Conservation (phyloP, 805 yeast species). For the Starmerella apicola region DNA sequence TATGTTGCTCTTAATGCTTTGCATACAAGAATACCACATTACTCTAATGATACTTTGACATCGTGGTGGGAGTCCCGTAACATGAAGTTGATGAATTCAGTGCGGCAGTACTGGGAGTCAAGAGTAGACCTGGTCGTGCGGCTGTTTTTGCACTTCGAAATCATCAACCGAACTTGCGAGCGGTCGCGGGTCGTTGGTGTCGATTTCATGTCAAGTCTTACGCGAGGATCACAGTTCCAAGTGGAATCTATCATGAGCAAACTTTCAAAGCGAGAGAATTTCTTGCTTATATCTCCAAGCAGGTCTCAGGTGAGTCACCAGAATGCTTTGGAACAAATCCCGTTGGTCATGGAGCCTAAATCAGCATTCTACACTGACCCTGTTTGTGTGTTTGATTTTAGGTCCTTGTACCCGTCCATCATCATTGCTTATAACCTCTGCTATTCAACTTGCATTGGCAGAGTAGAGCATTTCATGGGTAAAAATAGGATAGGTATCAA, state of each 20-base stretch:
- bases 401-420: constrained; percentile 85
- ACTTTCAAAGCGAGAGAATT: constrained; percentile 64
- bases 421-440: constrained; percentile 82
- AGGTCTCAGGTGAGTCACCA: constrained; percentile 70
- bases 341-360: constrained; percentile 85
- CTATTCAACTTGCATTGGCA: constrained; percentile 33
- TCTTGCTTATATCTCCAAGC: constrained; percentile 63
- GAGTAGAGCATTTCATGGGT: constrained; percentile 25
- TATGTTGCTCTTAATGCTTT: constrained; percentile 57
- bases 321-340: constrained; percentile 75
- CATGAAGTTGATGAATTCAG: constrained; percentile 21
- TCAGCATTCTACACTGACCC: constrained; percentile 81
- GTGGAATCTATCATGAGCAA: constrained; percentile 77
- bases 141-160: constrained; percentile 48
- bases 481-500: constrained; percentile 25
- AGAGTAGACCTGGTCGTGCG: constrained; percentile 36
- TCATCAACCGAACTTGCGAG: constrained; percentile 60
- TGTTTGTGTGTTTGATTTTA: constrained; percentile 79
- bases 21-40: constrained; percentile 58
- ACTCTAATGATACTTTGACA: constrained; percentile 38
- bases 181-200: constrained; percentile 78
- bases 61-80: constrained; percentile 30
- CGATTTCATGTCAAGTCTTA: constrained; percentile 76
- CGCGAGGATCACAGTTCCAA: constrained; percentile 86
- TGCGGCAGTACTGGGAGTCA: constrained; percentile 36